Evolutionary conservation across 768 basidiomycete species (phyloP), one percentile per base, ranked within the genome.

Genomic region (Tricholoma sp.): DNA sequence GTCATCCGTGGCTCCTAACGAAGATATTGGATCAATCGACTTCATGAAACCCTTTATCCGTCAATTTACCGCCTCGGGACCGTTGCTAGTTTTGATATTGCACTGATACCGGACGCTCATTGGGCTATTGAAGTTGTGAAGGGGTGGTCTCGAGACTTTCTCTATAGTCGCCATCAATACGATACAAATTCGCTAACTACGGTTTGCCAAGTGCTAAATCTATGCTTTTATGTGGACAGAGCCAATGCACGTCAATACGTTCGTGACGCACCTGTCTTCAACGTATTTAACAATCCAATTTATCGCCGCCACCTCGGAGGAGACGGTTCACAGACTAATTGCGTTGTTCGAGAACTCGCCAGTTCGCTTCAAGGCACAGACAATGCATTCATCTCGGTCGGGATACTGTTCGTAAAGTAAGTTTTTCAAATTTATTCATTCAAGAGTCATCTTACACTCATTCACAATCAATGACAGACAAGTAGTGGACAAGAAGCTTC

Each of bases 21-120:
- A 56, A 83, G 81, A 49, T 68, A 66, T 44, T 82, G 80, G 78
- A 66, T 84, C 7, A 61, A 59, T 4, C 72, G 68, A 28, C 65
- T 86, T 0, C 79, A 83, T 53, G 77, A 80, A 17, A 72, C 76
- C 1, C 50, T 86, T 6, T 72, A 76, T 57, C 85, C 86, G 2
- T 64, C 78, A 0, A 72, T 65, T 49, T 68, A 78, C 54, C 54
- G 65, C n/a, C 69, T 83, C 44, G 86, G 85, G 4, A 74, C 78
- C 0, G 53, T 65, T 0, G 64, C 73, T 0, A 59, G 68, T 45
- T 64, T 83, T 0, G 67, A 75, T 33, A 53, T 68, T 9, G 58
- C 60, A 1, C 28, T 58, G 10, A 76, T 82, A 29, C 76, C 77
- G 0, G 74, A 79, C 54, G 72, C 72, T 32, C 61, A 63, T 1